Evolutionary conservation across 768 basidiomycete genomes (phyloP), one percentile per base, ranked within the genome.

Genomic region (Podaxis sp.): DNA sequence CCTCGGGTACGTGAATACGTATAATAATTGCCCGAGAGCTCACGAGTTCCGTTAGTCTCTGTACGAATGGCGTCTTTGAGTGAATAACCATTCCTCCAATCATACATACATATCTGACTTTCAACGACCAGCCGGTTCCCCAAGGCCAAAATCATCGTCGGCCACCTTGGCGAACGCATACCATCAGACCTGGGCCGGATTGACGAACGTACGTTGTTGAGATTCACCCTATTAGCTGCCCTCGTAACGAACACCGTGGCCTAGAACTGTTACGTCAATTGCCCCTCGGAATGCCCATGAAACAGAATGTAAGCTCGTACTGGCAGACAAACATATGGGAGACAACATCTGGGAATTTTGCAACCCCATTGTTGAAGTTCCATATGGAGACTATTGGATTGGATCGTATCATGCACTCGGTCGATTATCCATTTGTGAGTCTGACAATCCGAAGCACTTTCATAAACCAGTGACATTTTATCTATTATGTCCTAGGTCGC

Each of bases 141-240:
- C 0, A 70, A 72, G 13, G 57, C 75, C 28, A 74, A 75, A 38
- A 67, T 78, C 11, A 77, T 79, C 18, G 74, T 79, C 18, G 78
- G 77, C 1, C 78, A 79, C 65, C 62, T 79, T 23, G 77, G 77
- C 6, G 77, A 79, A 62, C 71, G 77, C 14, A 71, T 78, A 27
- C 72, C 77, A 0, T 79, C 77, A 7, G 77, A 79, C 59, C 67
- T 79, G 1, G 64, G 70, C 55, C 71, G 78, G 16, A 77, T 77
- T 25, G 74, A 79, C 48, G 69, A 73, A 35, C 73, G 77, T 78
- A 54, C 46, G 73, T 67, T 14, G 50, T 36, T 10, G 18, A 5
- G 46, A 48, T 3, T 2, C 21, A 46, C 23, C 37, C 5, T 25
- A 21, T 59, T 2, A 7, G n/a, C 16, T 1, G 0, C 9, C 0